A percentile compares a stretch with the other conserved stretches of the same genome.
Evolutionary conservation across 148 eudicot genomes (phyloP).

Genomic region (Pharnaceum exiguum): DNA sequence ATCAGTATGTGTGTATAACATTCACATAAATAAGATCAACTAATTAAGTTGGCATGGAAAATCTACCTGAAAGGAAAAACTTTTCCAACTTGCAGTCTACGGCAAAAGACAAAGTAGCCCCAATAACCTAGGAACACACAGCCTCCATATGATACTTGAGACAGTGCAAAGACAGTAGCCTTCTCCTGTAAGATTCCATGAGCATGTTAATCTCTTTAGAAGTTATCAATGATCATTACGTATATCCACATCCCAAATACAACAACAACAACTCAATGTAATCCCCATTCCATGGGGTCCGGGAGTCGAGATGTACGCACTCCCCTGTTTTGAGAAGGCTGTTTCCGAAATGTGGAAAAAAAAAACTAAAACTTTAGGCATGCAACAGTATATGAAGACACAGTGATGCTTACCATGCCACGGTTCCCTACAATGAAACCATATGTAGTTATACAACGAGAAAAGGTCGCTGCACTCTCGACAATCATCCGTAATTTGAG

Average conservation of each 20-base stretch:
- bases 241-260: too few relatives aligned
- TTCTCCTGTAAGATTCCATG: slow-evolving; percentile 58
- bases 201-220: not conserved
- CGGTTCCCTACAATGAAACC: slow-evolving; percentile 53
- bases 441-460: slow-evolving; percentile 70
- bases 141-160: slow-evolving; percentile 86
- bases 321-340: too few relatives aligned
- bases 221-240: not conserved
- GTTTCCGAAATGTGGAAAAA: too few relatives aligned
- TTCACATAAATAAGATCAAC: not conserved
- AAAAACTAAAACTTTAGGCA: not conserved
- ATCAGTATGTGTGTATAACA: not conserved
- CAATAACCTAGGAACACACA: slow-evolving; percentile 81
- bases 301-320: too few relatives aligned
- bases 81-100: slow-evolving; percentile 34
- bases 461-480: slow-evolving; percentile 82
- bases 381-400: not conserved
- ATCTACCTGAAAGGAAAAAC: slow-evolving; percentile 81
- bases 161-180: slow-evolving; percentile 67
- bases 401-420: slow-evolving; percentile 45
- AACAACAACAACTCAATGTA: not conserved
- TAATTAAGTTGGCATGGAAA: not conserved
- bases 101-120: slow-evolving; percentile 74
- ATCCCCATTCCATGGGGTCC: too few relatives aligned
- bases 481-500: slow-evolving; percentile 79